Conservation (phyloP, 371 early-diverging fungal species). For the Coemansia sp. region DNA sequence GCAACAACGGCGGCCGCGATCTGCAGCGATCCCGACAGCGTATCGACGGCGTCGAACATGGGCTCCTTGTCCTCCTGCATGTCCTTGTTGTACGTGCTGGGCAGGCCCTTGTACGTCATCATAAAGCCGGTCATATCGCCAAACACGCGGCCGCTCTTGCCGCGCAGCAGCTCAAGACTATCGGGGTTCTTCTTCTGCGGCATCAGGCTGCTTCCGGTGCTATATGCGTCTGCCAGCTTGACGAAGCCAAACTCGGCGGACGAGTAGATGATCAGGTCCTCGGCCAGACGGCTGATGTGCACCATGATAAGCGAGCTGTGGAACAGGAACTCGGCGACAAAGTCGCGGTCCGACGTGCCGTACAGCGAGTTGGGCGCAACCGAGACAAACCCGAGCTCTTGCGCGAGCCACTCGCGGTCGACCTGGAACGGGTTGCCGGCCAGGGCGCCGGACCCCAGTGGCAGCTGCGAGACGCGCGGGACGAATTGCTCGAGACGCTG, state of each 20-base stretch:
- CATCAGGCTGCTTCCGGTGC: constrained; percentile 97
- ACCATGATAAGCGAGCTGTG: constrained; percentile 86
- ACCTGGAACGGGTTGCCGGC: constrained; percentile 97
- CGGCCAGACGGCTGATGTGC: constrained; percentile 89
- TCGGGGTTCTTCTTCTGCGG: constrained; percentile 99
- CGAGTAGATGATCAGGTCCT: constrained; percentile 94
- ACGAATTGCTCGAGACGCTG: constrained; percentile 78
- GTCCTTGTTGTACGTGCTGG: constrained; percentile 98
- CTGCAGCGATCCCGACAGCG: constrained; percentile 82
- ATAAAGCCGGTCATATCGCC: constrained; percentile 93
- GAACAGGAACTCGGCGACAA: constrained; percentile 93
- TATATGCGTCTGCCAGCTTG: constrained; percentile 89
- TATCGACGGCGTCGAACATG: constrained; percentile 93
- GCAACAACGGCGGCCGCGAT: constrained; percentile 87
- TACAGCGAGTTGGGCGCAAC: constrained; percentile 85
- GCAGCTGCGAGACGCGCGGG: constrained; percentile 78
- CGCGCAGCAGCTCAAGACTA: constrained; percentile 91
- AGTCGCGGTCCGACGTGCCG: constrained; percentile 93
- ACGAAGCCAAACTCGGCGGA: constrained; percentile 93
- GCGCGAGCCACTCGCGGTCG: constrained; percentile 83
- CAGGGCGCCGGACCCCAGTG: constrained; percentile 92
- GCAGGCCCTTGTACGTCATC: constrained; percentile 96
- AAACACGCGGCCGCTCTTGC: constrained; percentile 94
- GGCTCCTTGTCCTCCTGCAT: constrained; percentile 99
- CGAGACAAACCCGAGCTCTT: constrained; percentile 83